Evolutionary conservation across 371 early-diverging fungal species (phyloP), one percentile per base, ranked within the genome.

Genomic region (Saksenaea vasiformis): DNA sequence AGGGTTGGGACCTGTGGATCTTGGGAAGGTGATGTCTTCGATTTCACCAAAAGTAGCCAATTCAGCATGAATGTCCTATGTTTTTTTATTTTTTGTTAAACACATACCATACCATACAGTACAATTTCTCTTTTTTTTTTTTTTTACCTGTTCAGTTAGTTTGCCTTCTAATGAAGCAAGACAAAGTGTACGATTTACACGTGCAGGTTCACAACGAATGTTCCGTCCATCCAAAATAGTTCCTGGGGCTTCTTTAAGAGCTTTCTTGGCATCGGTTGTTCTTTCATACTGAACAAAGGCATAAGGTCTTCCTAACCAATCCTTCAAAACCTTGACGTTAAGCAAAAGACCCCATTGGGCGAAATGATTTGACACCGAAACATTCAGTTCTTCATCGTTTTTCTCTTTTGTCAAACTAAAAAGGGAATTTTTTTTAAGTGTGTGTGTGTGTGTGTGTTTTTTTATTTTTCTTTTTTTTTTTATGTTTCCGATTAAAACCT

Each of bases 211-310:
- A 54, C 93, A 91, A 7, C 95, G 89, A 51, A 94, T 89, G 57
- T 80, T 84, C 57, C 95, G 76, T 15, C 88, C 87, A 64, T 92
- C 85, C 26, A 94, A 54, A 7, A 86, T 14, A 2, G 89, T 89
- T 43, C 89, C 87, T 59, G 90, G 89, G 0, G 90, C 90, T 62
- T 91, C 85, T 27, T 69, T 54, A 31, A 92, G 74, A 0, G 95
- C 95, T 9, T 56, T 59, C 38, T 82, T 72, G 2, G 93, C 91
- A 60, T 90, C 90, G 11, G 68, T 58, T 19, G 78, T 62, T 10
- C 67, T 75, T 87, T 87, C 85, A 72, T 84, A 94, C 62, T 93
- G 93, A 1, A 94, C 95, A 74, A 94, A 94, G 0, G 92, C 89
- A 68, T 92, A 94, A 0, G 95, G 95, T n/a, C 95, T 73, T 19